Evolutionary conservation across 164 flowering plant genomes (phyloP).

Genomic region (Houttuynia cordata): DNA sequence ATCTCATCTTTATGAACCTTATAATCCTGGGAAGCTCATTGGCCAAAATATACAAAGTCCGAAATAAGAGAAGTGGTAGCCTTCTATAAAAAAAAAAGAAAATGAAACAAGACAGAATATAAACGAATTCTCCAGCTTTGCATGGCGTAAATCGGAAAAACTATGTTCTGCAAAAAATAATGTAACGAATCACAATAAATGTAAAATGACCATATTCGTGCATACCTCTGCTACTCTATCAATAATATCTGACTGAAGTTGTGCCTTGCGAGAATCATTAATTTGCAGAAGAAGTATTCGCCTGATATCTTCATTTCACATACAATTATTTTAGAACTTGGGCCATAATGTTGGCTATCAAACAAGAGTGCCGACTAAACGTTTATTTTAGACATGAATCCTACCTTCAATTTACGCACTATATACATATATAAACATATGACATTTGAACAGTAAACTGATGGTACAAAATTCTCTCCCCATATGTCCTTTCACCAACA

Average conservation of each 20-base stretch:
- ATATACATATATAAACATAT: too few species aligned
- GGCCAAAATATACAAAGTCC: not conserved
- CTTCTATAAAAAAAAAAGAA: not conserved
- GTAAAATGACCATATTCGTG: not conserved
- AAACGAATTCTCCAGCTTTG: not conserved
- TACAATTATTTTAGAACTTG: conserved; percentile 1
- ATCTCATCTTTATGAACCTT: conserved; percentile 93
- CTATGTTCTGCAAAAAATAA: not conserved
- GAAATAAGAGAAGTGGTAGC: not conserved
- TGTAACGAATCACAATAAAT: not conserved
- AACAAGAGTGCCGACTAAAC: conserved; percentile 4
- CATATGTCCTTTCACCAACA: too few species aligned
- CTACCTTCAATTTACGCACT: too few species aligned
- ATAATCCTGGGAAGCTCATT: conserved; percentile 43
- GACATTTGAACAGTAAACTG: too few species aligned
- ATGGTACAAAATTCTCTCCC: too few species aligned
- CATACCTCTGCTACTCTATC: conserved; percentile 91
- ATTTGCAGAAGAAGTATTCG: conserved; percentile 60
- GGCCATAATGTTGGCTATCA: not conserved
- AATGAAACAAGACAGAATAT: not conserved
- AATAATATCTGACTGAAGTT: conserved; percentile 60
- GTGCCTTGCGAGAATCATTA: conserved; percentile 65
- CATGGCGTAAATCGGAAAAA: not conserved
- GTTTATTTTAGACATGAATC: not conserved
- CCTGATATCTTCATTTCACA: conserved; percentile 54